Evolutionary conservation across 208 protist species (phyloP).

Genomic region (Acanthamoeba sp.): DNA sequence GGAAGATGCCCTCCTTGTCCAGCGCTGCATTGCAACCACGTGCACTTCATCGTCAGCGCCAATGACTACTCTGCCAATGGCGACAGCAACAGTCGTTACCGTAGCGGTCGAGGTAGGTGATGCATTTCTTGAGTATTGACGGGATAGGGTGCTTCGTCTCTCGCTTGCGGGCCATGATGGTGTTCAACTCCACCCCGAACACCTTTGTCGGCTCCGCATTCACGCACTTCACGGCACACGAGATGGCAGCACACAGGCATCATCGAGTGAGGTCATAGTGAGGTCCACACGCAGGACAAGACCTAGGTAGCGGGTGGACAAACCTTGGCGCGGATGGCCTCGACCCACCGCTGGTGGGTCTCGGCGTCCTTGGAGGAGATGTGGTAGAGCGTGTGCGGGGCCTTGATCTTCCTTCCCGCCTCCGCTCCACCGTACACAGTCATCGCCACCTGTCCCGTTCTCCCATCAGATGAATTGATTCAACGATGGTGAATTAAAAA

Average conservation of each 20-base stretch:
- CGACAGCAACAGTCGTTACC: background rate
- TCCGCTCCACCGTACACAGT: background rate
- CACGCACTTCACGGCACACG: background rate
- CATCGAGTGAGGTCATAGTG: too few relatives aligned
- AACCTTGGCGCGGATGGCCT: background rate
- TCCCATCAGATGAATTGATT: too few relatives aligned
- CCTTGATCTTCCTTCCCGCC: background rate
- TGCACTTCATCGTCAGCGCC: background rate
- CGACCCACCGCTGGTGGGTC: background rate
- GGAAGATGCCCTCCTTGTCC: conserved; percentile 55
- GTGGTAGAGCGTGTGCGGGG: background rate
- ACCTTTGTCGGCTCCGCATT: background rate
- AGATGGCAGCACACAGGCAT: too few relatives aligned
- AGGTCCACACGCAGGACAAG: too few relatives aligned
- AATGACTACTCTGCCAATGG: too few relatives aligned
- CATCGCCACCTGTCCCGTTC: background rate
- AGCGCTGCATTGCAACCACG: background rate
- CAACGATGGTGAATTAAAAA: too few relatives aligned
- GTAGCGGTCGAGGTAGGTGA: background rate
- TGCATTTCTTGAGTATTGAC: background rate
- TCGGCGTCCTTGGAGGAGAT: conserved; percentile 26
- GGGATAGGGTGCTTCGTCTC: background rate
- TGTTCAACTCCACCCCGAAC: background rate
- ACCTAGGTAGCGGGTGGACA: too few relatives aligned
- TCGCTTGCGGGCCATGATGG: background rate